phyloP scores from a whole-genome alignment of 495 filamentous ascomycete species.

The Chaetomium fimeti region DNA sequence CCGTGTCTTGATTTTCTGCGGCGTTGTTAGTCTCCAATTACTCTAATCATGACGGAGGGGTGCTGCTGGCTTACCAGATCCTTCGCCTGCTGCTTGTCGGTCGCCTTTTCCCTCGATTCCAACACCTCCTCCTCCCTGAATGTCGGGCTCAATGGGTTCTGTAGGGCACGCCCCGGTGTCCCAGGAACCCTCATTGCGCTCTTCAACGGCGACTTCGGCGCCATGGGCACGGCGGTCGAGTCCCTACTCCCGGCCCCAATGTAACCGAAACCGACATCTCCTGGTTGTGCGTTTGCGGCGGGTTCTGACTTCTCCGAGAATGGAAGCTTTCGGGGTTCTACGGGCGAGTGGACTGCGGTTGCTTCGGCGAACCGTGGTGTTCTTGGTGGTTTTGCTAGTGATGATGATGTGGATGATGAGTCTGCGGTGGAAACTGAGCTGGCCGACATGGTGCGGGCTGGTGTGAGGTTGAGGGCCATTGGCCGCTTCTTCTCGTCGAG shows the following conservation, averaged over 20 bases:
- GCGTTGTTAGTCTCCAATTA: conserved; percentile 37
- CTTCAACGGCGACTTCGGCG: conserved; percentile 74
- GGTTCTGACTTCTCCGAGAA: conserved; percentile 63
- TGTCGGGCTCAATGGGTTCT: conserved; percentile 78
- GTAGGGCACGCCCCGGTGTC: conserved; percentile 62
- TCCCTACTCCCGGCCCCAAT: conserved; percentile 59
- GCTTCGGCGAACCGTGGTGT: conserved; percentile 89
- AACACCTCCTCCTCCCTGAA: conserved; percentile 81
- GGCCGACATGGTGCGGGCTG: conserved; percentile 48
- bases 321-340: conserved; percentile 62
- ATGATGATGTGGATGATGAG: conserved; percentile 55
- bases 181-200: conserved; percentile 84
- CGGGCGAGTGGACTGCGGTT: conserved; percentile 80
- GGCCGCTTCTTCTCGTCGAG: conserved; percentile 53
- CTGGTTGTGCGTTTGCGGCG: conserved; percentile 60
- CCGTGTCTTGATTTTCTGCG: conserved; percentile 84
- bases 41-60: background rate
- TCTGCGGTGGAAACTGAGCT: conserved; percentile 55
- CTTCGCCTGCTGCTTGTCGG: conserved; percentile 75
- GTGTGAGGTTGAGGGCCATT: conserved; percentile 47
- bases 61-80: conserved; percentile 68
- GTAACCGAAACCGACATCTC: conserved; percentile 91
- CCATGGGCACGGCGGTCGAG: conserved; percentile 53
- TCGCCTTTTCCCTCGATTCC: conserved; percentile 73
- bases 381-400: conserved; percentile 68